Percentiles rank a stretch among this genome's conserved stretches.
Conservation (phyloP, 1,284 basidiomycete species). For the Ceratobasidium theobromae region DNA sequence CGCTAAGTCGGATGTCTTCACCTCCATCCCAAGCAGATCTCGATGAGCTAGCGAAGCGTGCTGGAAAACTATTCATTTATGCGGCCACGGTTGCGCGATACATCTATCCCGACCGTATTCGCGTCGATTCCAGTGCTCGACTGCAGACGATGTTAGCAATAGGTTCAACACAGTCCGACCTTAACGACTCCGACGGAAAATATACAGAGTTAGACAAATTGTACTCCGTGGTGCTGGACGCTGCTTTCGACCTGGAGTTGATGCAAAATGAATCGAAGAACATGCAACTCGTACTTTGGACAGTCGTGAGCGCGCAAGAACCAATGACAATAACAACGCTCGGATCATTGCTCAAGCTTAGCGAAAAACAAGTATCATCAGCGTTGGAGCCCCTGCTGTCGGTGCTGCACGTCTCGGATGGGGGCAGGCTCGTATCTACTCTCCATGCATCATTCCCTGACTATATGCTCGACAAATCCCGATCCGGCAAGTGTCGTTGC, state of each 20-base stretch:
- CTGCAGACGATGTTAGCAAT: not conserved
- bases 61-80: not conserved
- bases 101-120: not conserved
- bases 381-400: not conserved
- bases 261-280: too few relatives aligned
- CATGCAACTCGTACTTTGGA: not conserved
- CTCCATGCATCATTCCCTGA: too few relatives aligned
- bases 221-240: not conserved
- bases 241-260: not conserved
- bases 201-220: conserved; percentile 10
- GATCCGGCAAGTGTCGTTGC: too few relatives aligned
- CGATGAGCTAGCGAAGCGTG: not conserved
- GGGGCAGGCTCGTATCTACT: not conserved
- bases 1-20: not conserved
- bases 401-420: not conserved
- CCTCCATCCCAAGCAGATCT: not conserved
- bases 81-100: not conserved
- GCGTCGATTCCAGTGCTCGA: not conserved
- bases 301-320: not conserved
- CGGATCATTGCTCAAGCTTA: not conserved
- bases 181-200: not conserved
- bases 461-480: too few relatives aligned
- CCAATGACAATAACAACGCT: not conserved
- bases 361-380: not conserved
- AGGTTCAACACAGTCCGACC: not conserved